Evolutionary conservation across 2,329 filamentous ascomycete genomes (phyloP).

Genomic region (Knufia petricola): DNA sequence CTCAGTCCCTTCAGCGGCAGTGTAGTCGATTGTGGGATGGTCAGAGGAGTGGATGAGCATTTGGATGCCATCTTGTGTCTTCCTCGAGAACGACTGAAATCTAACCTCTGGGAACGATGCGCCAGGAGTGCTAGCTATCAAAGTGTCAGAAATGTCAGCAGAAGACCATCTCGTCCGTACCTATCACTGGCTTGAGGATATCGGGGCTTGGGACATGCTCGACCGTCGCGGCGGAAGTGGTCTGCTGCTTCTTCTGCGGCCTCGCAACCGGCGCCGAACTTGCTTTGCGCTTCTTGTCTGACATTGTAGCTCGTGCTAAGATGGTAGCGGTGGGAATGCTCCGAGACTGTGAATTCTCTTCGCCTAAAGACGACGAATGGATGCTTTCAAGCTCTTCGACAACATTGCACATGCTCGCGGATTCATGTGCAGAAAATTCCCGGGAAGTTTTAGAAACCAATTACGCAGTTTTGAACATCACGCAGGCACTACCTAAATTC

Average conservation of each 20-base stretch:
- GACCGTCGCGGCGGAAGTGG: conserved; percentile 13
- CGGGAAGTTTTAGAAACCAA: neutral
- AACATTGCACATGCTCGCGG: too few relatives aligned
- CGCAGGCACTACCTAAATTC: neutral
- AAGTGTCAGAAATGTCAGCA: neutral
- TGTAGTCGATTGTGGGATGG: conserved; percentile 52
- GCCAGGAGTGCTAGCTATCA: conserved; percentile 24
- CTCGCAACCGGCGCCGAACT: conserved; percentile 8
- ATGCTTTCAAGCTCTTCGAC: too few relatives aligned
- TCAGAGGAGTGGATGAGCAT: conserved; percentile 52
- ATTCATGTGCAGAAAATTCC: conserved; percentile 8
- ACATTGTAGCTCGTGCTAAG: too few relatives aligned
- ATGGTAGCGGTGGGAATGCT: too few relatives aligned
- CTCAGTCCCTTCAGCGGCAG: conserved; percentile 42
- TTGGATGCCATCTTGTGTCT: conserved; percentile 29
- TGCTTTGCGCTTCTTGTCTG: conserved; percentile 21
- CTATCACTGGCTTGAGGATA: conserved; percentile 19
- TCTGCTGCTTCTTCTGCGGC: conserved; percentile 19
- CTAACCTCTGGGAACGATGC: conserved; percentile 18
- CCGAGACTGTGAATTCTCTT: too few relatives aligned
- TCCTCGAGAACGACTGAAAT: conserved; percentile 19
- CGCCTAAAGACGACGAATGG: too few relatives aligned
- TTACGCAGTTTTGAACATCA: neutral
- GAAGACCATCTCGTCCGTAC: conserved; percentile 12
- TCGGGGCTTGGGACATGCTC: conserved; percentile 15